Conservation (phyloP, 208 protist genomes). For the Trypanosoma boissoni region DNA sequence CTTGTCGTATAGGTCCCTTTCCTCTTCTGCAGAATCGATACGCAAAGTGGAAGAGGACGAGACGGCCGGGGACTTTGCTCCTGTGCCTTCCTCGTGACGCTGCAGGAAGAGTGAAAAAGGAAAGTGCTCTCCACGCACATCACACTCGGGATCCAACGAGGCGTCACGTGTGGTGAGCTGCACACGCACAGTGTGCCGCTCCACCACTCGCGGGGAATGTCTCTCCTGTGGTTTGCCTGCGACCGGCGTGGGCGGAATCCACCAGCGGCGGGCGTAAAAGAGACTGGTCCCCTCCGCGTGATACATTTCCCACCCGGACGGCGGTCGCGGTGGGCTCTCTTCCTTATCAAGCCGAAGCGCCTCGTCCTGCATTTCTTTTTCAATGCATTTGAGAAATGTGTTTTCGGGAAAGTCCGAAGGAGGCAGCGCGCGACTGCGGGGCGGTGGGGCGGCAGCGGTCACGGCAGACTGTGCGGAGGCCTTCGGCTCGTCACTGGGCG, state of each 20-base stretch:
- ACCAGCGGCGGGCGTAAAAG: slow-evolving; percentile 70
- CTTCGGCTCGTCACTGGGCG: no score
- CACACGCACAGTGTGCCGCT: slow-evolving; percentile 71
- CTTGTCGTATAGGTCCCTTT: slow-evolving; percentile 54
- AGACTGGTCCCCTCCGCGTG: slow-evolving; percentile 66
- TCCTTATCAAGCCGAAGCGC: slow-evolving; percentile 77
- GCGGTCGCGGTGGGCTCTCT: slow-evolving; percentile 53
- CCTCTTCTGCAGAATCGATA: slow-evolving; percentile 14
- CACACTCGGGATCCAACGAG: slow-evolving; percentile 83
- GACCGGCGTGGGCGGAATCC: slow-evolving; percentile 38
- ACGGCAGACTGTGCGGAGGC: neutral
- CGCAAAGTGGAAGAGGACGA: no score
- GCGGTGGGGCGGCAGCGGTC: slow-evolving; percentile 11
- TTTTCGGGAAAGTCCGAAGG: slow-evolving; percentile 59
- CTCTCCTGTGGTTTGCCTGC: neutral
- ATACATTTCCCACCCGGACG: slow-evolving; percentile 69
- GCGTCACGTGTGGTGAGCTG: slow-evolving; percentile 79
- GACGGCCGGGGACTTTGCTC: neutral
- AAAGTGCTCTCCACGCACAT: slow-evolving; percentile 82
- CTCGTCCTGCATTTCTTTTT: slow-evolving; percentile 88
- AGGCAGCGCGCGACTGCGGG: slow-evolving; percentile 40
- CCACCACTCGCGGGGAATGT: slow-evolving; percentile 17
- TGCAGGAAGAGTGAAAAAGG: slow-evolving; percentile 86
- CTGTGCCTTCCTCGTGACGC: slow-evolving; percentile 1
- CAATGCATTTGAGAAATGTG: slow-evolving; percentile 76